phyloP scores from a whole-genome alignment of 2,329 filamentous ascomycete species.

The Bisporella sp. region DNA sequence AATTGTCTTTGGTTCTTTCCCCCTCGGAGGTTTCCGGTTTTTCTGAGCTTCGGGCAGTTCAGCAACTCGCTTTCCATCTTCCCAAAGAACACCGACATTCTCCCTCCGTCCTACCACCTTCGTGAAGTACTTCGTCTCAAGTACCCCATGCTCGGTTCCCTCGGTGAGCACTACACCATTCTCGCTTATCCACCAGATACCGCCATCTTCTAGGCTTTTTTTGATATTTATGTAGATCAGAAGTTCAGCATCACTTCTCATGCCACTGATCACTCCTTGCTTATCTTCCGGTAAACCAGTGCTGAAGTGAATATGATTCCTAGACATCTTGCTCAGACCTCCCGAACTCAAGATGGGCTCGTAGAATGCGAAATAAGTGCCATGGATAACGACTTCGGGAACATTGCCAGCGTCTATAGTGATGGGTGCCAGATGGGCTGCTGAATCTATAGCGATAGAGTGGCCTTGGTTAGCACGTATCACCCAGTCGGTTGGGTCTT shows the following conservation, averaged over 20 bases:
- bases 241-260: constrained; percentile 71
- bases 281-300: constrained; percentile 53
- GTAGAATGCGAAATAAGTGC: constrained; percentile 82
- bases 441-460: constrained; percentile 69
- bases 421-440: constrained; percentile 63
- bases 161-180: constrained; percentile 70
- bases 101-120: constrained; percentile 57
- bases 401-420: constrained; percentile 50
- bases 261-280: constrained; percentile 62
- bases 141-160: constrained; percentile 50
- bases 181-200: constrained; percentile 72
- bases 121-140: constrained; percentile 63
- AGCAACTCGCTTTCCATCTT: constrained; percentile 57
- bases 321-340: constrained; percentile 71
- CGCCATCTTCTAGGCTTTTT: constrained; percentile 53
- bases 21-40: constrained; percentile 40
- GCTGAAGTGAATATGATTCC: constrained; percentile 89
- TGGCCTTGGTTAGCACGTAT: constrained; percentile 97
- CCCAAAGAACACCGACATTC: constrained; percentile 61
- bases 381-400: constrained; percentile 70
- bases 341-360: constrained; percentile 65
- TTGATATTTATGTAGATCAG: constrained; percentile 71
- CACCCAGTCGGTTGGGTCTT: constrained; percentile 61
- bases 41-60: constrained; percentile 59
- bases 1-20: constrained; percentile 24